Evolutionary conservation across 1,139 yeast species (phyloP), one percentile per base, ranked within the genome.

Genomic region (Diutina sp.): DNA sequence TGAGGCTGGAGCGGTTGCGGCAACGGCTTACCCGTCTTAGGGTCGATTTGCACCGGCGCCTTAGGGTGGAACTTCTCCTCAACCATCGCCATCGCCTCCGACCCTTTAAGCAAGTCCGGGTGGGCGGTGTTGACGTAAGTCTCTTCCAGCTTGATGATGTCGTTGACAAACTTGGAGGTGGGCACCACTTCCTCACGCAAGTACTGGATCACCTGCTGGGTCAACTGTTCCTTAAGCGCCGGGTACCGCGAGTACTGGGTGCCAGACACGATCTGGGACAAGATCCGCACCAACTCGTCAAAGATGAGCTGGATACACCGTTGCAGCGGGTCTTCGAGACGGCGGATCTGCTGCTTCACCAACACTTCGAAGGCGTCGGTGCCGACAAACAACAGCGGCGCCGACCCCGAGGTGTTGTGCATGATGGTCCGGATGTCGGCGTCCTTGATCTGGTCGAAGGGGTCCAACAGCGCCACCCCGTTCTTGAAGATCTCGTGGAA

Each of bases 371-470:
- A 93, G 0, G 98, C 98, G 66, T 90, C 93, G 7, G 99, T 93
- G 54, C 98, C 99, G 58, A 93, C 99, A 72, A 93, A 93, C 64
- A 93, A 78, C 5, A 97, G 88, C n/a, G 99, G 99, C 0, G 97
- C 90, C 18, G 97, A 87, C 67, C 99, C 99, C 14, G 97, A 87
- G 53, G 97, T 89, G 70, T 93, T 93, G 75, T 91, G 90, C 91
- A 87, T 86, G 59, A 93, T 91, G n/a, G 99, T 93, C 72, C 99
- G 84, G 64, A 95, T 95, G 69, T 93, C 99, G 44, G 89, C 87
- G 69, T 93, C 99, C 73, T 90, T 91, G 66, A 93, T 91, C 70
- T 91, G 96, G 68, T 93, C 99, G 70, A 89, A 95, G 58, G 99
- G 99, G 69, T 95, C 99, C 59, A 93, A 77, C 0, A 98, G 89